Evolutionary conservation across 2,329 filamentous ascomycete species (phyloP), one percentile per base, ranked within the genome.

Genomic region (Fusarium solani-melongenae): DNA sequence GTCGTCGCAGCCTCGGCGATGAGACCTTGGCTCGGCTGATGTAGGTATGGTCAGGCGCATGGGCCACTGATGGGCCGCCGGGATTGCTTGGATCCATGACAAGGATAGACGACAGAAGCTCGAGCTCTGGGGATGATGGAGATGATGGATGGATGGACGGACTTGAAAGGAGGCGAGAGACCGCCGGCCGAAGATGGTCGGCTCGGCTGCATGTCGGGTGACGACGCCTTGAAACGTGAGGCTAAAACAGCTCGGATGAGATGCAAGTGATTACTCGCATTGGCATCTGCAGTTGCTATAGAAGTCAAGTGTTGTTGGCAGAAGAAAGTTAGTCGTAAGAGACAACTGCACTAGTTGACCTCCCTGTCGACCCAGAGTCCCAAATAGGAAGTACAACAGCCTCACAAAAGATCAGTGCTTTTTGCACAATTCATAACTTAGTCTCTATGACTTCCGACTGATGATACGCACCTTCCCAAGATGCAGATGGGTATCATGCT

Each of bases 241-340:
- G 34, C 61, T 63, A 63, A 57, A 63, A 63, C 61, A 44, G 24
- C 12, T 20, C 7, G 22, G 51, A 63, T 33, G 61, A 63, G 61
- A 63, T 63, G 61, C 34, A 41, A 34, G 61, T 46, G 39, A 41
- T 59, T 59, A 36, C 24, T 56, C 31, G 51, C 49, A 53, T 53
- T 53, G 49, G 49, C 49, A 53, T 53, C 27, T 53, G 49, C 49
- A 31, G 49, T 33, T 53, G 46, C 24, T 53, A 53, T 53, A 29
- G 17, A 31, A 53, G 39, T 44, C 20, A 44, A 44, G 49, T 53
- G 27, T 53, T 53, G 27, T 31, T 31, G 27, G 29, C 17, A 29
- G 46, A 9, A 29, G 46, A 29, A 31, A 33, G 49, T 53, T 20
- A 31, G 49, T 53, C 49, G 49, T 33, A 53, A 53, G 49, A 53